A percentile compares a stretch with the other conserved stretches of the same genome.
Conservation (phyloP, 2,329 filamentous ascomycete species). For the Amesomyces nigricolor region DNA sequence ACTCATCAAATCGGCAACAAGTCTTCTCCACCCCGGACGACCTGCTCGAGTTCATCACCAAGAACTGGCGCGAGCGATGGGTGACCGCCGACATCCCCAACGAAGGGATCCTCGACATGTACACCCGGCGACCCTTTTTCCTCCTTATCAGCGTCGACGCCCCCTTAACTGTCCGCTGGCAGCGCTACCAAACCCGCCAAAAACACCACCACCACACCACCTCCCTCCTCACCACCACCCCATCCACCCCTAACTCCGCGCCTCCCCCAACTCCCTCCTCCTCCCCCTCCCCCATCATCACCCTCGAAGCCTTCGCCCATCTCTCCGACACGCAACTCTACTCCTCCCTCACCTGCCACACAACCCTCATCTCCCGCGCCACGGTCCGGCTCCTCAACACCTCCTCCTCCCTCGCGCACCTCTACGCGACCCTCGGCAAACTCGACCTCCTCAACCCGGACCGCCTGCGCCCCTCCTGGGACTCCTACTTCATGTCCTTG, state of each 20-base stretch:
- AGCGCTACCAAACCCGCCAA: constrained; percentile 51
- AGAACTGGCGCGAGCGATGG: constrained; percentile 75
- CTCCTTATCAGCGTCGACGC: constrained; percentile 88
- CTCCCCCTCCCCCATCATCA: constrained; percentile 7
- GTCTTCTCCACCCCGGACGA: constrained; percentile 57
- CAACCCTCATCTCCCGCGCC: constrained; percentile 73
- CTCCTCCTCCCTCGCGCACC: constrained; percentile 61
- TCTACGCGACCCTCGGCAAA: constrained; percentile 66
- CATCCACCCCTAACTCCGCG: background rate
- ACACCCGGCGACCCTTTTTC: constrained; percentile 82
- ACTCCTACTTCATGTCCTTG: constrained; percentile 97
- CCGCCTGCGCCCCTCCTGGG: constrained; percentile 84
- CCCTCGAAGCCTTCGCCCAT: constrained; percentile 51
- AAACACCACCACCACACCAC: constrained; percentile 12
- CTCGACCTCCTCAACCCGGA: constrained; percentile 73
- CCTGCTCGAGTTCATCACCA: constrained; percentile 80
- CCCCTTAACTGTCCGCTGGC: constrained; percentile 77
- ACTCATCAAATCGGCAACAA: constrained; percentile 4
- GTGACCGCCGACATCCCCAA: constrained; percentile 79
- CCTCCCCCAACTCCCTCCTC: background rate
- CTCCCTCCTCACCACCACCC: constrained; percentile 19
- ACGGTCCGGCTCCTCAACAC: constrained; percentile 84
- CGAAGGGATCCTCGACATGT: constrained; percentile 65
- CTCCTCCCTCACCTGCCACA: constrained; percentile 55
- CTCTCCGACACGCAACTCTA: constrained; percentile 73